Percentiles rank a stretch among this genome's conserved stretches.
These are phyloP conservation scores for Nothopassalora personata DNA, from an alignment of 2,329 filamentous ascomycete genomes.

Conservation along the genomic window DNA sequence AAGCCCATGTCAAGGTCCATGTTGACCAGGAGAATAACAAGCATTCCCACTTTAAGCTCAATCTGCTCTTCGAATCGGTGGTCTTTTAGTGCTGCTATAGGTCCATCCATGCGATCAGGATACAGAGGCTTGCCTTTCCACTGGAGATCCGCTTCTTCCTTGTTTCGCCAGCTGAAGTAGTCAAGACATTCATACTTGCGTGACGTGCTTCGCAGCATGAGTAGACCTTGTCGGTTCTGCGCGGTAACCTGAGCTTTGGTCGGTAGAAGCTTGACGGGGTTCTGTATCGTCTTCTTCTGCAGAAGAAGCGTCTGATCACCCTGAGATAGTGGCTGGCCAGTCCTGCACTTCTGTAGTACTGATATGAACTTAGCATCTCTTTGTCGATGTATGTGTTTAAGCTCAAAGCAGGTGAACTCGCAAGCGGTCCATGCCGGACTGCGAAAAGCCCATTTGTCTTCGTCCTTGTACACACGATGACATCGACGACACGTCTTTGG, in stretches of 20 bases:
- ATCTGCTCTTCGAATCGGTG: constrained; percentile 46
- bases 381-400: constrained; percentile 55
- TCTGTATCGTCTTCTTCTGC: background rate
- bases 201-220: background rate
- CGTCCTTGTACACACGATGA: background rate
- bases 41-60: constrained; percentile 48
- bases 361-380: constrained; percentile 49
- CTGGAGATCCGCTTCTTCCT: constrained; percentile 12
- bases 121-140: constrained; percentile 9
- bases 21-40: constrained; percentile 50
- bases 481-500: constrained; percentile 28
- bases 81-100: constrained; percentile 20
- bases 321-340: constrained; percentile 1
- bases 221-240: constrained; percentile 1
- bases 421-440: constrained; percentile 52
- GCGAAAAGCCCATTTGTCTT: constrained; percentile 48
- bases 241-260: background rate
- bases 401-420: constrained; percentile 48
- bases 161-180: constrained; percentile 10
- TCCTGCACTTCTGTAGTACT: constrained; percentile 32
- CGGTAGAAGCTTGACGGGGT: background rate
- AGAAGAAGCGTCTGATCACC: background rate
- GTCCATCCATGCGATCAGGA: constrained; percentile 10
- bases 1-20: constrained; percentile 39
- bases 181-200: constrained; percentile 2